Evolutionary conservation across 78 protist species (phyloP), one percentile per base, ranked within the genome.

Genomic region (Trichosphaerium sp.): DNA sequence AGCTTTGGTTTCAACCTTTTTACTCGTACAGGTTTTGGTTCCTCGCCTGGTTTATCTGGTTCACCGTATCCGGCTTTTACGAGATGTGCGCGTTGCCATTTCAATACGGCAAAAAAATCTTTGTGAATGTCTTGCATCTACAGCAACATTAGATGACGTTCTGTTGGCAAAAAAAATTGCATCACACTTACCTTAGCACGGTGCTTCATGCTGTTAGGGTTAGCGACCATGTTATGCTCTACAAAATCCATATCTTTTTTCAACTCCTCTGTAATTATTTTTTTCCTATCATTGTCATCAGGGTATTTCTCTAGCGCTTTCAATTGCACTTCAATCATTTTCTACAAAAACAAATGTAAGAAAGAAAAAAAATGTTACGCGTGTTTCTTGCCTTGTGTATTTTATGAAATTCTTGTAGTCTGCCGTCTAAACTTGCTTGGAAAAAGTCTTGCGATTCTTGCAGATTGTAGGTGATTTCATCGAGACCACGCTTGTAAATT

Each of bases 361-460:
- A 35, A 35, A 35, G 29, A 6, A 34, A 10, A 35, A 54, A 12
- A 10, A 54, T 54, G 59, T 12, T 54, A 35, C 11, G 6, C 25
- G 6, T 6, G 28, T 54, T 35, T 34, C 59, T 35, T 78, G 60
- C 63, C 35, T 78, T 65, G 34, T 78, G 79, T 40, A 78, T 78
- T 55, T 12, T 28, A 51, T 78, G 84, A 41, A 71, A 78, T 51
- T 78, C 66, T 48, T 75, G 56, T 26, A 78, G 75, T 64, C 84
- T 69, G 42, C 84, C 84, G 58, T 78, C 84, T n/a, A 78, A 51
- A 5, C 79, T 71, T 4, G 84, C 84, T 14, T 34, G 32, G 71
- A 78, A 78, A 35, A 78, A 78, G 42, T 78, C 84, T 69, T 78
- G 84, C 14, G 78, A 69, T 21, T 78, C 84, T 70, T 78, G 84